These are phyloP conservation scores for Trichosanthes truncata DNA, from an alignment of 306 rosid species.

Conservation along the genomic window DNA sequence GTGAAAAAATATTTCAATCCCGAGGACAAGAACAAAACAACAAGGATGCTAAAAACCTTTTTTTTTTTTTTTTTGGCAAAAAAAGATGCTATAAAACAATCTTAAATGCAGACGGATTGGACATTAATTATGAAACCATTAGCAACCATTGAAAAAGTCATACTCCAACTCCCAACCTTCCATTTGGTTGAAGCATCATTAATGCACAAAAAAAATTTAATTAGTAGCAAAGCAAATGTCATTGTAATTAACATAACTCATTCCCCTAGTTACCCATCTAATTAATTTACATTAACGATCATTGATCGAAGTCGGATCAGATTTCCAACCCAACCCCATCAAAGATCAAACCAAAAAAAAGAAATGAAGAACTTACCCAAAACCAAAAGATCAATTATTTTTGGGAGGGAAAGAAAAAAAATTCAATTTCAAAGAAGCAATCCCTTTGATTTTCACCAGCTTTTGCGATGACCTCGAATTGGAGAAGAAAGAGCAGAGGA, in stretches of 20 bases:
- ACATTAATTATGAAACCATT: not conserved
- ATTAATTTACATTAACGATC: not conserved
- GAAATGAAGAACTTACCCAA: constrained; percentile 1
- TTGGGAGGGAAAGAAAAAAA: not conserved
- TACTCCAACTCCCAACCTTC: not conserved
- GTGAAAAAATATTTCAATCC: not conserved
- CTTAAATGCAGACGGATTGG: not conserved
- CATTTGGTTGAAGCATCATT: not conserved
- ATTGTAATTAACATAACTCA: not conserved
- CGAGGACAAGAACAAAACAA: not conserved
- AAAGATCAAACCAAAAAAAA: constrained; percentile 5
- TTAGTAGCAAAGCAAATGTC: not conserved
- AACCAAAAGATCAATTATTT: constrained; percentile 10
- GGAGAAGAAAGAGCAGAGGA: constrained; percentile 23
- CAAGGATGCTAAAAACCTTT: not conserved
- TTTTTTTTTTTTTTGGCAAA: too few relatives aligned
- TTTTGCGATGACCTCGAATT: constrained; percentile 39
- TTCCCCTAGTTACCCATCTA: not conserved
- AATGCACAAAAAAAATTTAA: not conserved
- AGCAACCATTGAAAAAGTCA: not conserved
- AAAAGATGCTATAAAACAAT: not conserved
- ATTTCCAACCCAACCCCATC: not conserved
- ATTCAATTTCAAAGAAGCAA: not conserved
- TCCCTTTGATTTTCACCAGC: constrained; percentile 35
- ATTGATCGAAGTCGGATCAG: not conserved